A percentile compares a stretch with the other conserved stretches of the same genome.
Conservation (phyloP, 768 basidiomycete genomes). For the Mycena venus region DNA sequence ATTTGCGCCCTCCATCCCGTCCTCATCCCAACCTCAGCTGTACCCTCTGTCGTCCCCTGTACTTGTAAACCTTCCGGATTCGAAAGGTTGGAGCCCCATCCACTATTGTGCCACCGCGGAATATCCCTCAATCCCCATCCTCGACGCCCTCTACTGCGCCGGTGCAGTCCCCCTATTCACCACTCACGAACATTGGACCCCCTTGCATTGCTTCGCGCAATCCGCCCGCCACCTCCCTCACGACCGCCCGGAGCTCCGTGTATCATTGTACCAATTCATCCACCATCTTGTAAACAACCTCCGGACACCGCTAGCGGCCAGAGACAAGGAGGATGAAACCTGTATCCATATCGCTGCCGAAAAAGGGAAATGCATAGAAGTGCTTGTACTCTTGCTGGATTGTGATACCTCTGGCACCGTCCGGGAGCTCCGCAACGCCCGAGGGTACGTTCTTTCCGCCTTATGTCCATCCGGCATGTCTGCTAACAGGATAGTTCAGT, state of each 20-base stretch:
- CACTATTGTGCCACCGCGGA: slow-evolving; percentile 75
- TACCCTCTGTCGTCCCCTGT: slow-evolving; percentile 62
- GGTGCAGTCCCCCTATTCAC: slow-evolving; percentile 85
- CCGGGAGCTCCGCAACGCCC: slow-evolving; percentile 73
- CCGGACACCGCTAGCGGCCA: slow-evolving; percentile 75
- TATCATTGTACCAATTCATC: slow-evolving; percentile 68
- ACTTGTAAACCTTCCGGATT: slow-evolving; percentile 79
- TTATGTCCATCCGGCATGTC: background rate
- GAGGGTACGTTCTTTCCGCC: slow-evolving; percentile 67
- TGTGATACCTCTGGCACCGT: slow-evolving; percentile 70
- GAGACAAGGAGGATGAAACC: slow-evolving; percentile 78
- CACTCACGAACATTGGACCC: slow-evolving; percentile 70
- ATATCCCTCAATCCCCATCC: slow-evolving; percentile 69
- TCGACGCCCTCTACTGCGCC: slow-evolving; percentile 81
- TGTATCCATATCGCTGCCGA: slow-evolving; percentile 87
- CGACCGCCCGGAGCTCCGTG: slow-evolving; percentile 48
- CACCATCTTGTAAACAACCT: slow-evolving; percentile 79
- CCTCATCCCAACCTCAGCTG: slow-evolving; percentile 54
- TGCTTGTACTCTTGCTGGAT: slow-evolving; percentile 74
- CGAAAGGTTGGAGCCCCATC: slow-evolving; percentile 78
- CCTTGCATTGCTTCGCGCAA: slow-evolving; percentile 75
- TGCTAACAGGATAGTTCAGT: slow-evolving; percentile 47
- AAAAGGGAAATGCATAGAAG: slow-evolving; percentile 73
- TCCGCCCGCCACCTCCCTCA: slow-evolving; percentile 46
- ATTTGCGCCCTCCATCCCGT: slow-evolving; percentile 59